A percentile compares a stretch with the other conserved stretches of the same genome.
Conservation (phyloP, 1,284 basidiomycete species). For the Porogramme epimiltina region DNA sequence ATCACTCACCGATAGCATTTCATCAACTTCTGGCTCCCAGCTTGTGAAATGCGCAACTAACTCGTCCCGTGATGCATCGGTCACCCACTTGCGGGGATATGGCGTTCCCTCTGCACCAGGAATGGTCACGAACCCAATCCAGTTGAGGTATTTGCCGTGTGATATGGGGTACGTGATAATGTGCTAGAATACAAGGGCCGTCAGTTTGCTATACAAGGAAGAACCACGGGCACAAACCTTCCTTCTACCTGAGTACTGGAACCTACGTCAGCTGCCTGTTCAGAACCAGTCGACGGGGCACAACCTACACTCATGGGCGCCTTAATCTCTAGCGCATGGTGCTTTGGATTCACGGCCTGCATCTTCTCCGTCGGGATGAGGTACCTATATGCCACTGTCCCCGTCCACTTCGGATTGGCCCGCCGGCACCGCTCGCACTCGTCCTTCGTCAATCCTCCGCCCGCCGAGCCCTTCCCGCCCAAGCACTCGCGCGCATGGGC, state of each 20-base stretch:
- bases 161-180: conserved; percentile 26
- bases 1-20: conserved; percentile 22
- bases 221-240: no score
- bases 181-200: conserved; percentile 11
- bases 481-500: conserved; percentile 14
- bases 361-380: conserved; percentile 16
- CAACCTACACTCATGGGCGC: conserved; percentile 12
- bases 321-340: conserved; percentile 11
- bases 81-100: conserved; percentile 25
- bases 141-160: conserved; percentile 25
- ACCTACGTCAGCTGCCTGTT: not conserved
- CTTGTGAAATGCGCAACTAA: conserved; percentile 21
- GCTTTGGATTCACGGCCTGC: conserved; percentile 16
- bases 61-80: conserved; percentile 24
- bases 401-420: conserved; percentile 20
- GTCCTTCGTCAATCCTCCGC: not conserved
- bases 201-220: not conserved
- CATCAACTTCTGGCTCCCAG: conserved; percentile 28
- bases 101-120: conserved; percentile 21
- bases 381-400: conserved; percentile 17
- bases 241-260: conserved; percentile 18
- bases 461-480: not conserved
- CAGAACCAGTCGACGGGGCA: not conserved
- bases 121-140: conserved; percentile 24
- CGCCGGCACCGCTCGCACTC: conserved; percentile 13